These are phyloP conservation scores for Russula foetens DNA, from an alignment of 768 basidiomycete species.

Conservation along the genomic window DNA sequence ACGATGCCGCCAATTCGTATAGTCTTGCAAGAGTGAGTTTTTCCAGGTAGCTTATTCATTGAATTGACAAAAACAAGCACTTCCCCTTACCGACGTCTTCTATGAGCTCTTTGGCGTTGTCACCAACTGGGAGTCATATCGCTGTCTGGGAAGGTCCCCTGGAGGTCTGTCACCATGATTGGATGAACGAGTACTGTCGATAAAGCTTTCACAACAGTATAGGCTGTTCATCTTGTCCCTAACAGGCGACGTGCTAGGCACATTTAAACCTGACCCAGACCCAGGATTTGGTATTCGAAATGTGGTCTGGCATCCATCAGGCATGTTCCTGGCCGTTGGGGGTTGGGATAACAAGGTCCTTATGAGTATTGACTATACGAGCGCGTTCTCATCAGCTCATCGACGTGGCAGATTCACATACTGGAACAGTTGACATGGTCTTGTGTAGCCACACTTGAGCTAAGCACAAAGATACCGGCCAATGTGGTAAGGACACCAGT, in stretches of 20 bases:
- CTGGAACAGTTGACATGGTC: conserved; percentile 74
- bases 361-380: neutral
- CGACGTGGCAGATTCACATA: conserved; percentile 50
- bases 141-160: conserved; percentile 80
- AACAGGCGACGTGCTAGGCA: conserved; percentile 51
- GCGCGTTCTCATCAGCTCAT: neutral
- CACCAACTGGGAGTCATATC: conserved; percentile 66
- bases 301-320: conserved; percentile 81
- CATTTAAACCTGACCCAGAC: conserved; percentile 66
- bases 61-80: conserved; percentile 43
- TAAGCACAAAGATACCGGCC: conserved; percentile 47
- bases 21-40: conserved; percentile 60
- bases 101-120: conserved; percentile 61
- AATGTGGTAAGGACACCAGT: conserved; percentile 41
- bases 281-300: conserved; percentile 77
- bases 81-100: conserved; percentile 73
- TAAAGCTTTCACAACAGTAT: conserved; percentile 40
- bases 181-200: neutral
- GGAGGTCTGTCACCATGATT: conserved; percentile 43
- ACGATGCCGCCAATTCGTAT: conserved; percentile 64
- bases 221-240: conserved; percentile 66
- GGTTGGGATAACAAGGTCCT: conserved; percentile 87
- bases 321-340: conserved; percentile 69
- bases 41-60: neutral
- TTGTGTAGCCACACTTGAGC: conserved; percentile 51